These are phyloP conservation scores for Clohesyomyces aquaticus DNA, from an alignment of 495 filamentous ascomycete genomes.

Conservation along the genomic window DNA sequence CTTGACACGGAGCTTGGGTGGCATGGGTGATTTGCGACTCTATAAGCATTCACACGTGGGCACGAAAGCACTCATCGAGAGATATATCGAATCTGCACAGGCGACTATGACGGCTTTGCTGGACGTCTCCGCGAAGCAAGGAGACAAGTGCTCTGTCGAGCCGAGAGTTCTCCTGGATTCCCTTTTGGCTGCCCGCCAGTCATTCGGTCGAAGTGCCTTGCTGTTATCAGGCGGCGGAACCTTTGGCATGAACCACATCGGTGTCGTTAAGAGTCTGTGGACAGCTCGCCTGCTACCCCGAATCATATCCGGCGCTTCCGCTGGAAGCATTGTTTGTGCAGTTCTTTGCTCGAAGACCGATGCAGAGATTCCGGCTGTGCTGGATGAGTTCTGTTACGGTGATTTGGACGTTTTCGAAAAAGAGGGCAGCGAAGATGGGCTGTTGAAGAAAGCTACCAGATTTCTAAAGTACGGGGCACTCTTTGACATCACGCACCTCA, in stretches of 20 bases:
- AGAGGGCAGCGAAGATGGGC: conserved; percentile 66
- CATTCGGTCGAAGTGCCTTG: conserved; percentile 85
- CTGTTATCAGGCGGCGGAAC: conserved; percentile 89
- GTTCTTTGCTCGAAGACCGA: conserved; percentile 85
- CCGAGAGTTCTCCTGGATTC: conserved; percentile 71
- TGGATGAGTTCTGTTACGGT: conserved; percentile 76
- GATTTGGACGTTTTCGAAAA: conserved; percentile 84
- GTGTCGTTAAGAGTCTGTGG: conserved; percentile 85
- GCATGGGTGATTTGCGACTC: conserved; percentile 80
- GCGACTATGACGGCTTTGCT: conserved; percentile 72
- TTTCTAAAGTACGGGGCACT: conserved; percentile 81
- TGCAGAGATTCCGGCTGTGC: conserved; percentile 74
- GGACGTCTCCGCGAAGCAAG: conserved; percentile 61
- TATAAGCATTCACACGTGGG: conserved; percentile 86
- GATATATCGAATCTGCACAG: conserved; percentile 78
- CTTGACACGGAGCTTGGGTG: conserved; percentile 77
- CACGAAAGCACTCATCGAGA: conserved; percentile 84
- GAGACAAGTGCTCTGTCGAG: conserved; percentile 57
- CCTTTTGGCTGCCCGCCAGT: conserved; percentile 76
- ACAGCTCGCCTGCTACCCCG: conserved; percentile 77
- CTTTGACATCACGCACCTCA: conserved; percentile 80
- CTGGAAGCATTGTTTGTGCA: conserved; percentile 89
- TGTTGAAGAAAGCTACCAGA: conserved; percentile 70
- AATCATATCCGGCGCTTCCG: conserved; percentile 91
- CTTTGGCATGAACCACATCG: conserved; percentile 95